Base-by-base conservation (phyloP, 148 eudicot genomes). In the Rhododendron ferrugineum region DNA sequence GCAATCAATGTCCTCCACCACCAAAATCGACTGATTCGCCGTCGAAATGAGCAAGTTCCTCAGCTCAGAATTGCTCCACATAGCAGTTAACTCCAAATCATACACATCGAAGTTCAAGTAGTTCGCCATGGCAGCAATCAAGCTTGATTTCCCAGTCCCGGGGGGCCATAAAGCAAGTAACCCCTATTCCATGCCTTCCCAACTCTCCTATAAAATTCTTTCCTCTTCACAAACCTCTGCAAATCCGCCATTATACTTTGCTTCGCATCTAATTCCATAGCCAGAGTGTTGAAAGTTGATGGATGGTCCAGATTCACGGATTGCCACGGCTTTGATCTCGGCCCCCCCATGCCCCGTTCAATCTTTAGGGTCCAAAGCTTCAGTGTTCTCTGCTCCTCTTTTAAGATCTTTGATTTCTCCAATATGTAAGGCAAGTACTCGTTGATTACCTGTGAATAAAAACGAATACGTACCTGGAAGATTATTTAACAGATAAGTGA, bases 1-100 rank as follows among this genome's bases (percentile, higher is more conserved):
- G 84, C 91, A 89, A 78, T 89, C 91, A 52, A 89, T 89, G 78
- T 87, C 91, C 83, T 89, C 88, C 46, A 89, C 87, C 85, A 89
- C 88, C 42, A 89, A 46, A 36, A 89, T 89, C 0, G 91, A 89
- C 56, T 70, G 84, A 23, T 87, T 89, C 0, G 86, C 84, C 0
- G 91, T 89, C 5, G 82, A 73, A 28, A 87, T 73, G 82, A 89
- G 52, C 66, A 87, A 60, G 74, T 50, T 79, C 79, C 91, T 82
- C 1, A 89, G 79, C 28, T 87, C 89, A 34, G 87, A 81, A 52
- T 89, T 85, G 8, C 46, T 46, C 80, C 49, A 58, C 5, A 85
- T 14, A 49, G 72, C 75, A 28, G 89, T 89, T 22, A 90, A 78
- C 83, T 90, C 93, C 89, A 90, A 78, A 46, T 91, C 91, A 86